These are phyloP conservation scores for Colletotrichum simmondsii DNA, from an alignment of 2,329 filamentous ascomycete genomes.

Conservation along the genomic window DNA sequence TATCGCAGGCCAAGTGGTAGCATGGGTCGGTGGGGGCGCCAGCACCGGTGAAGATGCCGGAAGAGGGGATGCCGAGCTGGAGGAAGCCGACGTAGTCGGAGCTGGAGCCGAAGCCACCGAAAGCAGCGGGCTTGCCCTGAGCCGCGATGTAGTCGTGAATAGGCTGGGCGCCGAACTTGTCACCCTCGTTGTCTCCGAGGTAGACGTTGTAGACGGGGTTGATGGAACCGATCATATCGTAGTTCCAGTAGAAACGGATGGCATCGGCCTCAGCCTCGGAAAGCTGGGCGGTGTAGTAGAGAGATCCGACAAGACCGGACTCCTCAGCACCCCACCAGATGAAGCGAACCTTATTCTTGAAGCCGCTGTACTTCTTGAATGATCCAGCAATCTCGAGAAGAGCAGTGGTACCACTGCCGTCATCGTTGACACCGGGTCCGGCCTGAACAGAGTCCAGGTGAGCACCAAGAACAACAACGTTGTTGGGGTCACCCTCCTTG, in stretches of 20 bases:
- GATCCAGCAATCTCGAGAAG: conserved; percentile 51
- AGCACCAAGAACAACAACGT: conserved; percentile 54
- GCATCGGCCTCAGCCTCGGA: conserved; percentile 56
- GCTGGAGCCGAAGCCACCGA: conserved; percentile 47
- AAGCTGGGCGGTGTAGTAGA: conserved; percentile 51
- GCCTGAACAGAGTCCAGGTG: conserved; percentile 53
- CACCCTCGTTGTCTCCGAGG: conserved; percentile 48
- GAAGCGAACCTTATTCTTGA: conserved; percentile 55
- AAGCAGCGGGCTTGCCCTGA: conserved; percentile 46
- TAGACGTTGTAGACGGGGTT: conserved; percentile 53
- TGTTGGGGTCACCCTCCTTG: conserved; percentile 54
- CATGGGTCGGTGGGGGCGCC: conserved; percentile 47
- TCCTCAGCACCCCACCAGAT: conserved; percentile 57
- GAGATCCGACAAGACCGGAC: conserved; percentile 56
- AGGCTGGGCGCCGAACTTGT: conserved; percentile 47
- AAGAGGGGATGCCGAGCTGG: conserved; percentile 51
- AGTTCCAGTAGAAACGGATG: conserved; percentile 76
- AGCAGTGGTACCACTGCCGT: conserved; percentile 51
- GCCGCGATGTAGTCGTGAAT: conserved; percentile 49
- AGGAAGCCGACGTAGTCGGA: conserved; percentile 55
- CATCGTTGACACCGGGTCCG: conserved; percentile 54
- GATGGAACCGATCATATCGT: conserved; percentile 73
- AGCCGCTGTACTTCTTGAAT: conserved; percentile 49
- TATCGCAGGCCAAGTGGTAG: conserved; percentile 54
- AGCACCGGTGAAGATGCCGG: conserved; percentile 54